A percentile compares a stretch with the other conserved stretches of the same genome.
These are phyloP conservation scores for Hortiboletus rubellus DNA, from an alignment of 1,284 basidiomycete genomes.

Conservation along the genomic window DNA sequence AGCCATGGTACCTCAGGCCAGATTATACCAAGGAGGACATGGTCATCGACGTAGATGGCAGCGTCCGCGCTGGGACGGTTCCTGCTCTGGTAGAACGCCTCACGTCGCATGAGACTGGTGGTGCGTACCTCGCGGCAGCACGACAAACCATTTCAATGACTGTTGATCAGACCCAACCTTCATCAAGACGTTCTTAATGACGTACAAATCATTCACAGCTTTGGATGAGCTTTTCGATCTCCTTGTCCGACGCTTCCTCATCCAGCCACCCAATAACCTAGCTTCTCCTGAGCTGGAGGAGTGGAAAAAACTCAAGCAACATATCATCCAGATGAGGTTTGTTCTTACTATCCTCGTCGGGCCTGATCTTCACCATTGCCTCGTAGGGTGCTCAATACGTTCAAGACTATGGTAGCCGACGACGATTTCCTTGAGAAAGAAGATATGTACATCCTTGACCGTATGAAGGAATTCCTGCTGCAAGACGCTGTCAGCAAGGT, in stretches of 20 bases:
- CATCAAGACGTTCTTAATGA: slow-evolving; percentile 93
- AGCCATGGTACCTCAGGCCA: slow-evolving; percentile 85
- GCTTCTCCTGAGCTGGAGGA: slow-evolving; percentile 65
- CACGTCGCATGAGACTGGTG: slow-evolving; percentile 85
- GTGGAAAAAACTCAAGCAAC: slow-evolving; percentile 90
- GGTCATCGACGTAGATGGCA: slow-evolving; percentile 79
- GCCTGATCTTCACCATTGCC: slow-evolving; percentile 3
- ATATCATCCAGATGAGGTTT: slow-evolving; percentile 84
- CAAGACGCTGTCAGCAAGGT: slow-evolving; percentile 64
- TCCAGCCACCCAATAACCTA: slow-evolving; percentile 74
- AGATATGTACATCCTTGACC: slow-evolving; percentile 73
- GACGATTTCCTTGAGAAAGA: slow-evolving; percentile 81
- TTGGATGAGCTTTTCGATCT: slow-evolving; percentile 84
- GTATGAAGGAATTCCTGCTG: slow-evolving; percentile 76
- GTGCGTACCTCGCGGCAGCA: slow-evolving; percentile 43
- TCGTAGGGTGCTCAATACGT: slow-evolving; percentile 75
- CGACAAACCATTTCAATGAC: neutral
- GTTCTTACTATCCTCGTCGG: slow-evolving; percentile 23
- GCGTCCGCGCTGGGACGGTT: slow-evolving; percentile 86
- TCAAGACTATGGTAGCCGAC: slow-evolving; percentile 80
- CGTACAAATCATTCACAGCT: slow-evolving; percentile 94
- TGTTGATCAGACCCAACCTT: slow-evolving; percentile 68
- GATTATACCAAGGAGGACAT: slow-evolving; percentile 83
- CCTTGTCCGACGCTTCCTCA: slow-evolving; percentile 83
- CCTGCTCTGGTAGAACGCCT: slow-evolving; percentile 85